Evolutionary conservation across 352 stramenopile species (phyloP).

Genomic region (Globisporangium rhizosaccharum): DNA sequence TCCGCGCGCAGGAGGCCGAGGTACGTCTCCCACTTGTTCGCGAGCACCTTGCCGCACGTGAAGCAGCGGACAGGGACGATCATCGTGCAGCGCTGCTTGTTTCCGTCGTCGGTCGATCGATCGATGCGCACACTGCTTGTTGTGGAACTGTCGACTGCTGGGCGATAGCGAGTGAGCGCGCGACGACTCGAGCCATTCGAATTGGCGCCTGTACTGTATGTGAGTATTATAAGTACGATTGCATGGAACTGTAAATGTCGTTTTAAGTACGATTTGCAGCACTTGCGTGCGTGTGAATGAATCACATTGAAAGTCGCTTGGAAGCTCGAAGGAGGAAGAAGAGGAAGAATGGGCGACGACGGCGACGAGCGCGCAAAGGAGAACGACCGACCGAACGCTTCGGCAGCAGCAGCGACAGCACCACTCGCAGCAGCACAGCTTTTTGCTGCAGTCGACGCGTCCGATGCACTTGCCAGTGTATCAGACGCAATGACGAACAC

Average conservation of each 20-base stretch:
- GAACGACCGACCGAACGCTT: slow-evolving; percentile 1
- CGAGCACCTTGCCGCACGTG: slow-evolving; percentile 99
- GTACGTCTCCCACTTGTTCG: slow-evolving; percentile 99
- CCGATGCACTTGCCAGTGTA: not conserved
- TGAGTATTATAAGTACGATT: not conserved
- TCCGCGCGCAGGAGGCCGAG: slow-evolving; percentile 95
- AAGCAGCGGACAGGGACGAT: slow-evolving; percentile 99
- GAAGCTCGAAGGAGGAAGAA: not conserved
- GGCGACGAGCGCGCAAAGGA: slow-evolving; percentile 7
- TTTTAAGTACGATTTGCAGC: not conserved
- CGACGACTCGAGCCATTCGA: slow-evolving; percentile 1
- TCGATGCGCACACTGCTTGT: not conserved
- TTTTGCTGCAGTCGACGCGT: not conserved
- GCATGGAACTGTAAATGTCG: not conserved
- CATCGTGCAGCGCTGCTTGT: slow-evolving; percentile 38
- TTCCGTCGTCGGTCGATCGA: not conserved
- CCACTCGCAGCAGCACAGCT: too few species aligned
- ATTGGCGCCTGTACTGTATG: not conserved
- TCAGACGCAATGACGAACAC: not conserved
- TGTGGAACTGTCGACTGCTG: not conserved
- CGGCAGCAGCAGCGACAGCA: not conserved
- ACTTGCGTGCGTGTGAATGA: not conserved
- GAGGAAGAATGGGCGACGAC: not conserved
- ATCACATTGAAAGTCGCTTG: not conserved
- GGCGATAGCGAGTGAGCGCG: not conserved